A percentile compares a stretch with the other conserved stretches of the same genome.
Evolutionary conservation across 2,329 filamentous ascomycete genomes (phyloP).

Genomic region (Pseudogymnoascus sp.): DNA sequence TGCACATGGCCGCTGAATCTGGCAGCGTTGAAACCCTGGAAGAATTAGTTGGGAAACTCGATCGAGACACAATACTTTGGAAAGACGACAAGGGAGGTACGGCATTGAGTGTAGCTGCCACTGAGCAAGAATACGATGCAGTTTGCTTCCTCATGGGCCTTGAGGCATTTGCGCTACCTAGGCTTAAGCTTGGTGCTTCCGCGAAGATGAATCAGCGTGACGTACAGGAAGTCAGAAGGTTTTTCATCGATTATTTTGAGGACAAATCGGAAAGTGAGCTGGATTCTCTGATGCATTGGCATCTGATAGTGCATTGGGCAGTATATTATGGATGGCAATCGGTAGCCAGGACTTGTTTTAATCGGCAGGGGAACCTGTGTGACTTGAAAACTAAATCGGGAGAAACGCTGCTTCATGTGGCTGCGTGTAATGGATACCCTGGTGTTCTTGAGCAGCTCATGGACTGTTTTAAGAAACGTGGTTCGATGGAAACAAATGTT

Average conservation of each 20-base stretch:
- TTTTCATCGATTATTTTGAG: not conserved
- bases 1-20: conserved; percentile 5
- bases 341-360: not conserved
- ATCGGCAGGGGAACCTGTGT: not conserved
- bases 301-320: not conserved
- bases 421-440: not conserved
- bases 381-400: not conserved
- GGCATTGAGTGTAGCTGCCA: not conserved
- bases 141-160: conserved; percentile 3
- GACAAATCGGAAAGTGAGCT: not conserved
- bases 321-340: not conserved
- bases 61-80: not conserved
- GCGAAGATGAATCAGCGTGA: not conserved
- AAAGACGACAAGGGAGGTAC: not conserved
- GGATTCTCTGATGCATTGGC: not conserved
- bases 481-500: not conserved
- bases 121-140: not conserved
- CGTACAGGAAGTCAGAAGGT: not conserved
- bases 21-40: not conserved
- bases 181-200: not conserved
- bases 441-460: not conserved
- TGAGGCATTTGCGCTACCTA: not conserved
- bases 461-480: not conserved
- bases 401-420: not conserved
- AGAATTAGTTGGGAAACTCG: not conserved